phyloP scores from a whole-genome alignment of 305 asterid genomes.

The Rubia balearica region DNA sequence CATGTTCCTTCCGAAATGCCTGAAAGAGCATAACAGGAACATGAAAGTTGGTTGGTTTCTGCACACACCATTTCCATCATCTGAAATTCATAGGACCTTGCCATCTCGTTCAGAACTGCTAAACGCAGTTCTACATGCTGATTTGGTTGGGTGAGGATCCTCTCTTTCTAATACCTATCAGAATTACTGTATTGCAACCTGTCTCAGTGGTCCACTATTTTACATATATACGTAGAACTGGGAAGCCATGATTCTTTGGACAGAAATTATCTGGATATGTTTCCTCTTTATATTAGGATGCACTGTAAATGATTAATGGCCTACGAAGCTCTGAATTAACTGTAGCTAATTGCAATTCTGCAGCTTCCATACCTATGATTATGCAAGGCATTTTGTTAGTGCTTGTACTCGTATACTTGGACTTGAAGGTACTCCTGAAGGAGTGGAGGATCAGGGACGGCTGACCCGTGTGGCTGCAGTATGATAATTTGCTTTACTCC shows the following conservation, averaged over 20 bases:
- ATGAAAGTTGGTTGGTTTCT: slow-evolving; percentile 98
- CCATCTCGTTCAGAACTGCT: slow-evolving; percentile 87
- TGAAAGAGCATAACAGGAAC: slow-evolving; percentile 60
- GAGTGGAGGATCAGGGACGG: slow-evolving; percentile 96
- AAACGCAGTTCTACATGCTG: slow-evolving; percentile 84
- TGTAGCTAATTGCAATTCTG: slow-evolving; percentile 24
- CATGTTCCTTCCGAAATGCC: slow-evolving; percentile 83
- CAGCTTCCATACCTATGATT: slow-evolving; percentile 93
- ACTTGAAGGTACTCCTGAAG: slow-evolving; percentile 95
- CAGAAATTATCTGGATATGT: neutral
- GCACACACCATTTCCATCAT: slow-evolving; percentile 93
- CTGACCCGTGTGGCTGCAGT: slow-evolving; percentile 97
- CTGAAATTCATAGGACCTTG: slow-evolving; percentile 88
- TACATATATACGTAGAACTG: neutral
- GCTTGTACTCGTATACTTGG: slow-evolving; percentile 95
- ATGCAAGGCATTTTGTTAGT: slow-evolving; percentile 90
- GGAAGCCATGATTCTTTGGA: neutral
- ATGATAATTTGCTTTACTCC: slow-evolving; percentile 23
- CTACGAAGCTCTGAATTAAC: slow-evolving; percentile 8
- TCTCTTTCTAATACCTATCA: neutral
- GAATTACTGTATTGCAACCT: neutral
- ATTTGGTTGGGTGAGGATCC: slow-evolving; percentile 70
- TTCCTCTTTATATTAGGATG: neutral
- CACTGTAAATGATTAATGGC: neutral
- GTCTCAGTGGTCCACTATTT: neutral